These are phyloP conservation scores for Eucalyptus pauciflora DNA, from an alignment of 345 rosid genomes.

Conservation along the genomic window DNA sequence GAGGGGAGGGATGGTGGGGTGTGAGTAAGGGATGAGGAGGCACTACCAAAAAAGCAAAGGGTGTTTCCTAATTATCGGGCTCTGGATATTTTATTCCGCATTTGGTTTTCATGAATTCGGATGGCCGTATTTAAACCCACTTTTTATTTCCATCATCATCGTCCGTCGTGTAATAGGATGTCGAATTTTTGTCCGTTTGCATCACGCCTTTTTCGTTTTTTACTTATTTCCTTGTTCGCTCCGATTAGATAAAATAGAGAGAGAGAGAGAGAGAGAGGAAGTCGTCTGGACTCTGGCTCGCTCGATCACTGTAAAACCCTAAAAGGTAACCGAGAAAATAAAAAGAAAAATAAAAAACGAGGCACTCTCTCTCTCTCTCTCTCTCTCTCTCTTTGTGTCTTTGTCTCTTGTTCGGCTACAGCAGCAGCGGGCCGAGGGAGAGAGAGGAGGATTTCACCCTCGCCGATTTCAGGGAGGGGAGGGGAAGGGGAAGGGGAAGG, in stretches of 20 bases:
- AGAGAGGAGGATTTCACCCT: neutral
- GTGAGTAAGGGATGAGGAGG: neutral
- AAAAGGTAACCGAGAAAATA: neutral
- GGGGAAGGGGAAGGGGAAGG: neutral
- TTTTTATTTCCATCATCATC: neutral
- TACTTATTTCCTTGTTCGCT: neutral
- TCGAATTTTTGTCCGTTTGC: neutral
- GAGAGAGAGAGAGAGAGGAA: fast-evolving
- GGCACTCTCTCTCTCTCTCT: neutral
- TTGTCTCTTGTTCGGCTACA: too few relatives aligned
- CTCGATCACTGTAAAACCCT: neutral
- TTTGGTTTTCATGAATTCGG: neutral
- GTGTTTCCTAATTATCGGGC: neutral
- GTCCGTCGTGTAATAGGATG: neutral
- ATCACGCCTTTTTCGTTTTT: neutral
- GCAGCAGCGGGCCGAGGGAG: neutral
- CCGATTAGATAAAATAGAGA: neutral
- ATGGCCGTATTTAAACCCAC: neutral
- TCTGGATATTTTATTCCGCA: neutral
- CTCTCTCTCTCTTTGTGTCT: neutral
- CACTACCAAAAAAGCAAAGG: neutral
- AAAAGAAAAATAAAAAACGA: fast-evolving
- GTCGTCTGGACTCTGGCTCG: neutral
- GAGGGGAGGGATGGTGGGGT: neutral
- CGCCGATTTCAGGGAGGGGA: neutral